Conservation (phyloP, 208 protist species). For the Porcisia deanei region DNA sequence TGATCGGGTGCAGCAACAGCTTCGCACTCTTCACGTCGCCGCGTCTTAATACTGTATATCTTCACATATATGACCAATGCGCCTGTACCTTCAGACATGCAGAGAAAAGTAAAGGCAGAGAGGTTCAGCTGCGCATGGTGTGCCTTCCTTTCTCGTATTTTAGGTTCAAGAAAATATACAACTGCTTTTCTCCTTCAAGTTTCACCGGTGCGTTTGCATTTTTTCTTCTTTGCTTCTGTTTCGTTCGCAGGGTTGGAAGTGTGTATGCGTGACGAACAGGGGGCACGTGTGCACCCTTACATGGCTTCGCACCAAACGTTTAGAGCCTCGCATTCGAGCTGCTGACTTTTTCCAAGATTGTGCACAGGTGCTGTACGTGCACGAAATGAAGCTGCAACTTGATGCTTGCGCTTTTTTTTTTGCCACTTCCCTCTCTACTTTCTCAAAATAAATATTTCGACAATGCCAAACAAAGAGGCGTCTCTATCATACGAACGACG, state of each 20-base stretch:
- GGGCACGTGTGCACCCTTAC: neutral
- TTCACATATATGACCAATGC: neutral
- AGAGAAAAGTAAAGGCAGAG: neutral
- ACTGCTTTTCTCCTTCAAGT: too few species aligned
- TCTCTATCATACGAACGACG: neutral
- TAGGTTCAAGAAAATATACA: neutral
- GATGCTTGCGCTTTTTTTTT: constrained; percentile 10
- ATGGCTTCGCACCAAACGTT: neutral
- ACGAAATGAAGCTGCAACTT: neutral
- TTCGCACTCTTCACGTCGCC: neutral
- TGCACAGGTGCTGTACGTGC: neutral
- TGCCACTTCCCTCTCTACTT: constrained; percentile 4
- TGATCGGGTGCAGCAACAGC: neutral
- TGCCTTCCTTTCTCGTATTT: neutral
- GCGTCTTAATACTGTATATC: neutral
- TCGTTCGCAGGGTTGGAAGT: neutral
- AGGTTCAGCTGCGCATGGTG: neutral
- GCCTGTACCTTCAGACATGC: neutral
- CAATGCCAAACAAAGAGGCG: constrained; percentile 1
- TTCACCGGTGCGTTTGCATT: neutral
- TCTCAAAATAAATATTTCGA: constrained; percentile 2
- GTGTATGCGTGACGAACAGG: neutral
- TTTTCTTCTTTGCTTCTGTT: constrained; percentile 15
- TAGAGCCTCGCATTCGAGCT: neutral
- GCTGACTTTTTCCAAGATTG: neutral